phyloP scores from a whole-genome alignment of 306 rosid species.

The Castanopsis chinensis region DNA sequence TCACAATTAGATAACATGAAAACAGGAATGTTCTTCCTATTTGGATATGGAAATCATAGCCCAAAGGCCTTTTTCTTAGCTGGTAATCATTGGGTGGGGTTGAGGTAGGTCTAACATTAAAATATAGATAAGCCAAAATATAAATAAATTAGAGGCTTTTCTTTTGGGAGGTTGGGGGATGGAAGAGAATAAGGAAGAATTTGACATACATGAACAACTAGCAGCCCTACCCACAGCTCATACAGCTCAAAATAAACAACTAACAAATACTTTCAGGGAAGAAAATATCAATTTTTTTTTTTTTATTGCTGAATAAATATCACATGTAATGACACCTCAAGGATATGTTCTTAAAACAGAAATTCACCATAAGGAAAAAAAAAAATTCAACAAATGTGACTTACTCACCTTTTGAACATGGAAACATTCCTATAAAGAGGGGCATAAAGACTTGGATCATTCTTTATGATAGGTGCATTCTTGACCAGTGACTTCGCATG shows the following conservation, averaged over 20 bases:
- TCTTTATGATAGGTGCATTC: conserved; percentile 56
- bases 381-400: not conserved
- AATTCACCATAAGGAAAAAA: not conserved
- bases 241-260: not conserved
- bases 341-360: conserved; percentile 1
- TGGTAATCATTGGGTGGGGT: not conserved
- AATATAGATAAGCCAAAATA: not conserved
- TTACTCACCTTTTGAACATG: conserved; percentile 59
- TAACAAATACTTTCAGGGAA: not conserved
- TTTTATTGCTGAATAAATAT: not conserved
- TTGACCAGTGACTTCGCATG: conserved; percentile 57
- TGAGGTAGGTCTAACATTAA: not conserved
- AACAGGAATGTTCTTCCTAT: not conserved
- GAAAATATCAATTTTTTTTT: not conserved
- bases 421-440: conserved; percentile 75
- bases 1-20: not conserved
- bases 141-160: too few relatives aligned
- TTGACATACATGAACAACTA: not conserved
- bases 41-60: not conserved
- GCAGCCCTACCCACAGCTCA: not conserved
- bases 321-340: not conserved
- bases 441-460: conserved; percentile 55
- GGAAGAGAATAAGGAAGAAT: not conserved
- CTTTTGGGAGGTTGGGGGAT: too few relatives aligned
- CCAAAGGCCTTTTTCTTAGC: not conserved